Percentiles rank a stretch among this genome's conserved stretches.
Conservation (phyloP, 257 asterid species). For the Jasminum sambac region DNA sequence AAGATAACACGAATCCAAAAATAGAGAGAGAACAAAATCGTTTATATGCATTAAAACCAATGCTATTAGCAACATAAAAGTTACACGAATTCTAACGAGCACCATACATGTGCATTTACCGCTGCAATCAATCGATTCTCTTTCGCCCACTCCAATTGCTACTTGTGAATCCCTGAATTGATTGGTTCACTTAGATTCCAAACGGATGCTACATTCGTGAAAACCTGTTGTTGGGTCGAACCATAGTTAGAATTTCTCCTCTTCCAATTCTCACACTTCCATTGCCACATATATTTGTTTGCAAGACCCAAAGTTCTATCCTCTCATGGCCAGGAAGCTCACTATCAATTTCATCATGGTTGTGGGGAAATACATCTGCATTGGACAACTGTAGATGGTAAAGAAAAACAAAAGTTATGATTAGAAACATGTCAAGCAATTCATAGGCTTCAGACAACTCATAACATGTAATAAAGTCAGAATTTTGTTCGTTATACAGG, state of each 20-base stretch:
- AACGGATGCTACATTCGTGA: constrained; percentile 72
- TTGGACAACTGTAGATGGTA: constrained; percentile 50
- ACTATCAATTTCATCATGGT: constrained; percentile 77
- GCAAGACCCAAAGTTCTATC: constrained; percentile 75
- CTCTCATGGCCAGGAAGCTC: constrained; percentile 85
- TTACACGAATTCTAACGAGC: no score
- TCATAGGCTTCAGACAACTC: no score
- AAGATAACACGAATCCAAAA: no score
- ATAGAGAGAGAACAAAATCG: no score
- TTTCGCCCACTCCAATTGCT: no score
- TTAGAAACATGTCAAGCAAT: neutral
- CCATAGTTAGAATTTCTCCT: constrained; percentile 89
- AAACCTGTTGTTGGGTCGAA: constrained; percentile 70
- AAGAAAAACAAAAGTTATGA: neutral
- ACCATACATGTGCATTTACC: no score
- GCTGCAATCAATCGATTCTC: no score
- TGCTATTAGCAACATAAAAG: no score
- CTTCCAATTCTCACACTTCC: constrained; percentile 81
- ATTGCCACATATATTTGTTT: constrained; percentile 78
- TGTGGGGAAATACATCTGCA: constrained; percentile 62
- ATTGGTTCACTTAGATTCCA: no score
- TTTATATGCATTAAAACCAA: no score
- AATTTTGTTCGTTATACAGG: neutral
- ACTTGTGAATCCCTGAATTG: no score
- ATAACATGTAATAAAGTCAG: neutral